Conservation (phyloP, 1,139 yeast species). For the Scheffersomyces titani region DNA sequence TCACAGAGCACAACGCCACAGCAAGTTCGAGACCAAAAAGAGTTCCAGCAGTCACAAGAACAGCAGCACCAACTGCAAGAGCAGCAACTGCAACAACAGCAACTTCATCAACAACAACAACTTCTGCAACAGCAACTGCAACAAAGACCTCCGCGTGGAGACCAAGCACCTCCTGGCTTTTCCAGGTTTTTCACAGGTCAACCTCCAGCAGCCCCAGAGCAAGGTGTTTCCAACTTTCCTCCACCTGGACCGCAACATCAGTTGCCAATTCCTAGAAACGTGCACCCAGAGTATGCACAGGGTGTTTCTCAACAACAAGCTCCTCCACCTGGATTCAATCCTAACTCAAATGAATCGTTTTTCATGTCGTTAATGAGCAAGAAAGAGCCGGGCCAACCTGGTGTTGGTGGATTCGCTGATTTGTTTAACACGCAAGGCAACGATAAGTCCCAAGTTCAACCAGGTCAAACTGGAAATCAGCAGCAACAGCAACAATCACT, state of each 20-base stretch:
- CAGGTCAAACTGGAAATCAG: slow-evolving; percentile 8
- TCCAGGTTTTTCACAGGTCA: slow-evolving; percentile 20
- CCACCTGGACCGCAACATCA: neutral
- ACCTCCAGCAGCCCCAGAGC: neutral
- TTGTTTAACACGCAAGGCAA: slow-evolving; percentile 4
- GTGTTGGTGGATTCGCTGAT: slow-evolving; percentile 4
- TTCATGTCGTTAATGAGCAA: slow-evolving; percentile 55
- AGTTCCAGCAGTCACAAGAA: slow-evolving; percentile 1
- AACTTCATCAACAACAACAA: slow-evolving; percentile 6
- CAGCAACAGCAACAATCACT: slow-evolving; percentile 5
- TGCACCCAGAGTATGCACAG: neutral
- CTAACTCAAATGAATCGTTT: slow-evolving; percentile 46
- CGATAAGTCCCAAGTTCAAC: slow-evolving; percentile 10
- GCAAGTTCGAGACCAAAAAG: slow-evolving; percentile 5
- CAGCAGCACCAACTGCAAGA: slow-evolving; percentile 1
- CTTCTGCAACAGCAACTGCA: slow-evolving; percentile 5
- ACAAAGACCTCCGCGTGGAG: slow-evolving; percentile 2
- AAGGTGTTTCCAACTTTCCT: neutral
- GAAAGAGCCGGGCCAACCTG: slow-evolving; percentile 17
- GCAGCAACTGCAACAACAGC: slow-evolving; percentile 10
- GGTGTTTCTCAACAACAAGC: neutral
- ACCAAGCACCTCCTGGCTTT: slow-evolving; percentile 8
- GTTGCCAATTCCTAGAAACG: neutral
- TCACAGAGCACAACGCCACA: slow-evolving; percentile 5
- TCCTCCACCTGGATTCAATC: slow-evolving; percentile 1